These are phyloP conservation scores for Chlorella sp. DNA, from an alignment of 139 green algal species.

Conservation along the genomic window DNA sequence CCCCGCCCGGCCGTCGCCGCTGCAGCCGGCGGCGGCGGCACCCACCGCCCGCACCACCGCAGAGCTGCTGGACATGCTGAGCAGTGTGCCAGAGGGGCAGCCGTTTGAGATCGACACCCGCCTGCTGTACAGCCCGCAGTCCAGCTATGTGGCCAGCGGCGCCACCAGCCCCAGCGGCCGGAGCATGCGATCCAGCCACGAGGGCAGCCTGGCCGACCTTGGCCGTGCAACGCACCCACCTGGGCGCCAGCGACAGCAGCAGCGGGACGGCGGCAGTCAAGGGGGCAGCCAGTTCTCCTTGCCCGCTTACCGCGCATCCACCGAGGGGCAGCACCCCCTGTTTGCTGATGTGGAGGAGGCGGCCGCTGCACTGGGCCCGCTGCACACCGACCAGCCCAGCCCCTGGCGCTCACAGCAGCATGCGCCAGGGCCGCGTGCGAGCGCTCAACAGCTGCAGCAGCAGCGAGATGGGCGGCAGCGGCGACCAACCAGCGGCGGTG, in stretches of 20 bases:
- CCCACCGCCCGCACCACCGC: conserved; percentile 35
- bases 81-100: conserved; percentile 51
- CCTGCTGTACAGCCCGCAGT: conserved; percentile 35
- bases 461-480: neutral
- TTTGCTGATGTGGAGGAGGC: conserved; percentile 16
- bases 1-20: neutral
- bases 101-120: conserved; percentile 46
- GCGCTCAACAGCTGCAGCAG: neutral
- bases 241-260: too few relatives aligned
- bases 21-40: neutral
- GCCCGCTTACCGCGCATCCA: conserved; percentile 9
- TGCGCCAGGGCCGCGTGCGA: neutral
- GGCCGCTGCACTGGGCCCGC: neutral
- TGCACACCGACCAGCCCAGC: neutral
- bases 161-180: neutral
- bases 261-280: too few relatives aligned
- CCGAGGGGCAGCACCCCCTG: neutral
- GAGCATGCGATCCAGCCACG: neutral
- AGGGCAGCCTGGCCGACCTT: neutral
- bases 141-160: conserved; percentile 8
- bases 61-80: conserved; percentile 65
- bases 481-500: too few relatives aligned
- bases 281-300: neutral
- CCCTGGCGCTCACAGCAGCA: conserved; percentile 15
- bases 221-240: too few relatives aligned